Conservation (phyloP, 805 yeast genomes). For the Teunomyces kruisii region DNA sequence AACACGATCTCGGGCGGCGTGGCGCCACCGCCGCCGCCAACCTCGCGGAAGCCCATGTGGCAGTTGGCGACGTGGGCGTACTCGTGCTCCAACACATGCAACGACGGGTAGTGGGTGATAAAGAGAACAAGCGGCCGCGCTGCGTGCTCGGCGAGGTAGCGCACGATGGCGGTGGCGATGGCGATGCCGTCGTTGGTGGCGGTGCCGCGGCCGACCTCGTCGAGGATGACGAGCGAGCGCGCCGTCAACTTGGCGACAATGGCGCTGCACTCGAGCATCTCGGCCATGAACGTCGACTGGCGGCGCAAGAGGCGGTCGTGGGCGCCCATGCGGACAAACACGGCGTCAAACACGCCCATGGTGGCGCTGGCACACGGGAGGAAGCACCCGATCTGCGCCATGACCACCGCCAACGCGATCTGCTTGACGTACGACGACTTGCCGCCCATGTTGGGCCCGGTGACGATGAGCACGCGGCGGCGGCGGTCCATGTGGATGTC, state of each 20-base stretch:
- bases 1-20: constrained; percentile 38
- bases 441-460: constrained; percentile 92
- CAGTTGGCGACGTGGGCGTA: constrained; percentile 52
- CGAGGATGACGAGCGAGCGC: constrained; percentile 62
- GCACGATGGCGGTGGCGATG: constrained; percentile 71
- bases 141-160: constrained; percentile 47
- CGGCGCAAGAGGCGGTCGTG: constrained; percentile 73
- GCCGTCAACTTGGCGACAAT: constrained; percentile 55
- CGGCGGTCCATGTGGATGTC: constrained; percentile 50
- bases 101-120: constrained; percentile 80
- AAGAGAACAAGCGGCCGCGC: constrained; percentile 60
- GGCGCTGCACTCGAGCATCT: constrained; percentile 62
- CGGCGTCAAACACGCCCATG: constrained; percentile 70
- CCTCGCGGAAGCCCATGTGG: constrained; percentile 67
- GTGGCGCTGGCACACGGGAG: constrained; percentile 65
- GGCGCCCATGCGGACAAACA: constrained; percentile 86
- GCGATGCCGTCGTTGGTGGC: constrained; percentile 71
- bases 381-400: constrained; percentile 78
- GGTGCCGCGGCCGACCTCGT: constrained; percentile 86
- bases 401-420: constrained; percentile 64
- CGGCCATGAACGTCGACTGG: constrained; percentile 82
- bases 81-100: constrained; percentile 50
- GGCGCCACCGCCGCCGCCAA: constrained; percentile 22
- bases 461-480: constrained; percentile 58
- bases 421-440: constrained; percentile 76